Percentiles rank a stretch among this genome's conserved stretches.
These are phyloP conservation scores for Perkinsus chesapeaki DNA, from an alignment of 169 alveolate species.

Conservation along the genomic window DNA sequence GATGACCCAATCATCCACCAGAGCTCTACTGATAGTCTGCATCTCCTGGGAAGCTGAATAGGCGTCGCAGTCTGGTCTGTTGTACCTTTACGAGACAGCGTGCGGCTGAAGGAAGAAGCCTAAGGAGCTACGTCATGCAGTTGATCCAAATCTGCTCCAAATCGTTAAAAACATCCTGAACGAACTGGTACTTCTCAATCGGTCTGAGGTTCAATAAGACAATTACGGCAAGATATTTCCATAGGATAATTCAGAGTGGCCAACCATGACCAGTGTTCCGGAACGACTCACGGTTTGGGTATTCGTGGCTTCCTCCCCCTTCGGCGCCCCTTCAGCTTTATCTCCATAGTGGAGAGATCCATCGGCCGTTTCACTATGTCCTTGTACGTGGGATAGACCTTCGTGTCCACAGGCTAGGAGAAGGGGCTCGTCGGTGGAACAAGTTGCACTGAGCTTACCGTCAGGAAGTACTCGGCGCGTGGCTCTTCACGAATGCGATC, in stretches of 20 bases:
- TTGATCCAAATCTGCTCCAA: not conserved
- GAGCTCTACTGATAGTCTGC: not conserved
- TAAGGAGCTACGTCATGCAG: not conserved
- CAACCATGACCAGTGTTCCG: too few relatives aligned
- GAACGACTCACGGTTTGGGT: not conserved
- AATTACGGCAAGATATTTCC: too few relatives aligned
- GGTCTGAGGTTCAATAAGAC: not conserved
- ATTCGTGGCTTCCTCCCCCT: not conserved
- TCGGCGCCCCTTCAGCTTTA: not conserved
- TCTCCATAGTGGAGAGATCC: not conserved
- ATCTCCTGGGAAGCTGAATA: not conserved
- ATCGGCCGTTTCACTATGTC: not conserved
- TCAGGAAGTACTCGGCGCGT: not conserved
- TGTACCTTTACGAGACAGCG: not conserved
- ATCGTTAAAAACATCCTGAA: not conserved
- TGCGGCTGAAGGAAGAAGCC: not conserved
- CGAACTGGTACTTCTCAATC: not conserved
- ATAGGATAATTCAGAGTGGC: too few relatives aligned
- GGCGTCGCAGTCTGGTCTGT: not conserved
- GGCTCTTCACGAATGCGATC: not conserved
- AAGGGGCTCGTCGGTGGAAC: not conserved
- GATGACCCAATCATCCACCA: not conserved
- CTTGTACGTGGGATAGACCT: not conserved
- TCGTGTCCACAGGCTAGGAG: not conserved
- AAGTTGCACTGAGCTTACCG: not conserved